Evolutionary conservation across 768 basidiomycete species (phyloP).

Genomic region (Amylocystis lapponica): DNA sequence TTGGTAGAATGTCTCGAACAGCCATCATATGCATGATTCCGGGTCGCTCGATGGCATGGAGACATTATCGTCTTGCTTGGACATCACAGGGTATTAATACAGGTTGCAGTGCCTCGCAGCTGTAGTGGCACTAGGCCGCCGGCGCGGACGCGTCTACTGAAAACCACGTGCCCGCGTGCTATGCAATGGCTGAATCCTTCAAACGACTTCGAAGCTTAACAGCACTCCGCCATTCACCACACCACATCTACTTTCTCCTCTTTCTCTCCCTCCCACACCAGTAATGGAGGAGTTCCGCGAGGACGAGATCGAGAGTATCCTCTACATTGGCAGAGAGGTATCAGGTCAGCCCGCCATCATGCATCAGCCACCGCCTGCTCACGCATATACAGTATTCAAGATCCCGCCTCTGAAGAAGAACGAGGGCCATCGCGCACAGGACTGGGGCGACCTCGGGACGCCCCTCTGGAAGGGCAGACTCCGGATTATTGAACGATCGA

Average conservation of each 20-base stretch:
- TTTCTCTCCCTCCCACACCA: neutral
- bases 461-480: slow-evolving; percentile 92
- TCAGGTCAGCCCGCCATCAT: slow-evolving; percentile 52
- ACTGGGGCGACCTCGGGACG: slow-evolving; percentile 82
- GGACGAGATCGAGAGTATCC: slow-evolving; percentile 84
- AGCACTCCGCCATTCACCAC: no score
- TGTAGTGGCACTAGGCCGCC: no score
- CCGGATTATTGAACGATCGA: slow-evolving; percentile 74
- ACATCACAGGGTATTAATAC: no score
- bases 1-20: no score
- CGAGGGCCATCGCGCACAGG: slow-evolving; percentile 86
- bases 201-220: no score
- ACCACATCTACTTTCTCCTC: neutral
- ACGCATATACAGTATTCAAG: slow-evolving; percentile 64
- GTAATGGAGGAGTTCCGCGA: slow-evolving; percentile 46
- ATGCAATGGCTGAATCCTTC: no score
- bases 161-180: no score
- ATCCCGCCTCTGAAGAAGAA: slow-evolving; percentile 83
- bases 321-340: slow-evolving; percentile 87
- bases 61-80: no score
- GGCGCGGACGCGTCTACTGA: no score
- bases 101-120: no score
- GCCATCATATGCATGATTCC: no score
- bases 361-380: slow-evolving; percentile 11
- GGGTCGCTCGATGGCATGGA: no score